Conservation (phyloP, 2,329 filamentous ascomycete species). For the Apiospora saccharicola region DNA sequence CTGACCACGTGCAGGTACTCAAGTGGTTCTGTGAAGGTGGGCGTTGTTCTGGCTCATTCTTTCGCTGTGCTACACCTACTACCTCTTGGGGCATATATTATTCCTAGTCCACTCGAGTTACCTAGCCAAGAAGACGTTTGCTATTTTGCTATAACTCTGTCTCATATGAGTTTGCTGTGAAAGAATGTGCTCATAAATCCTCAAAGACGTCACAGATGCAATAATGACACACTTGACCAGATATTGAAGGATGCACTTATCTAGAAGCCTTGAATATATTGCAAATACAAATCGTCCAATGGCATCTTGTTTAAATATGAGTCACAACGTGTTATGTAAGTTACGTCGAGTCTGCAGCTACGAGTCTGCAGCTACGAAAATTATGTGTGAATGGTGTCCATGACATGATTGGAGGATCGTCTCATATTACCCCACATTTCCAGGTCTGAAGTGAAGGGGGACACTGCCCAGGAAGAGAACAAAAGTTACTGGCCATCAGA, state of each 20-base stretch:
- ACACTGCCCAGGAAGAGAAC: not conserved
- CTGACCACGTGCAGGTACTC: not conserved
- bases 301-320: not conserved
- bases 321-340: not conserved
- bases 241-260: not conserved
- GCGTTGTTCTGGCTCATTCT: not conserved
- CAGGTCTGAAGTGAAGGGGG: not conserved
- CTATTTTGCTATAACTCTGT: not conserved
- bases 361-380: not conserved
- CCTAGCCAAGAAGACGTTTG: not conserved
- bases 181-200: no score
- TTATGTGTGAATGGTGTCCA: not conserved
- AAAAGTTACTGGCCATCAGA: not conserved
- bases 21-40: no score
- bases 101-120: not conserved
- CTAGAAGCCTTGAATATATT: not conserved
- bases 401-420: not conserved
- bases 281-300: not conserved
- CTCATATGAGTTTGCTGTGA: not conserved
- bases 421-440: not conserved
- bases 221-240: no score
- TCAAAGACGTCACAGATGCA: no score
- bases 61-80: not conserved
- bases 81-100: not conserved
- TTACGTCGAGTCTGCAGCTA: not conserved